Conservation (phyloP, 768 basidiomycete genomes). For the Macrolepiota albuminosa region DNA sequence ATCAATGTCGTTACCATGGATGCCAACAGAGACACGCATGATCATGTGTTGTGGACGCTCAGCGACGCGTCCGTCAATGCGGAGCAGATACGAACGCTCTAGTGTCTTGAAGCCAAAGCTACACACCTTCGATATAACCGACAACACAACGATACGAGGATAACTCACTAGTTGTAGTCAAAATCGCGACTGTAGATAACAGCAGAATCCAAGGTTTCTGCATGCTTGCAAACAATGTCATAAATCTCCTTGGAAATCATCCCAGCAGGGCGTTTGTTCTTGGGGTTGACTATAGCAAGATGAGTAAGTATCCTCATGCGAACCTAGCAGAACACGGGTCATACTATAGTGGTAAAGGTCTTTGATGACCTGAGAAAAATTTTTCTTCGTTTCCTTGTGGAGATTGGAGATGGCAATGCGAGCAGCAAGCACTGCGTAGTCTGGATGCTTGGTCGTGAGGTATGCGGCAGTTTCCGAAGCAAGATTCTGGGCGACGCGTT, state of each 20-base stretch:
- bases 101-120: slow-evolving; percentile 99
- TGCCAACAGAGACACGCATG: slow-evolving; percentile 98
- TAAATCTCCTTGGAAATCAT: slow-evolving; percentile 93
- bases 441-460: slow-evolving; percentile 94
- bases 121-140: not conserved
- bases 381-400: slow-evolving; percentile 99
- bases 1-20: slow-evolving; percentile 88
- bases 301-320: not conserved
- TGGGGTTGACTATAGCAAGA: slow-evolving; percentile 73
- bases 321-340: slow-evolving; percentile 15
- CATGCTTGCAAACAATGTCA: slow-evolving; percentile 74
- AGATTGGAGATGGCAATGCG: slow-evolving; percentile 98
- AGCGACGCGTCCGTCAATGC: slow-evolving; percentile 90
- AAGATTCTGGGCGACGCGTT: slow-evolving; percentile 61
- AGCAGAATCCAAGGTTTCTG: slow-evolving; percentile 81
- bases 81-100: slow-evolving; percentile 94
- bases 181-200: slow-evolving; percentile 99
- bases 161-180: slow-evolving; percentile 85
- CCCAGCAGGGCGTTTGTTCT: slow-evolving; percentile 79
- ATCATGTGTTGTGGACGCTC: slow-evolving; percentile 99
- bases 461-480: slow-evolving; percentile 97
- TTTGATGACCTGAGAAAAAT: slow-evolving; percentile 85
- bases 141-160: not conserved
- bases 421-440: slow-evolving; percentile 97
- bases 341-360: slow-evolving; percentile 87